These are phyloP conservation scores for Maudiozyma saulgeensis DNA, from an alignment of 805 yeast species.

Conservation along the genomic window DNA sequence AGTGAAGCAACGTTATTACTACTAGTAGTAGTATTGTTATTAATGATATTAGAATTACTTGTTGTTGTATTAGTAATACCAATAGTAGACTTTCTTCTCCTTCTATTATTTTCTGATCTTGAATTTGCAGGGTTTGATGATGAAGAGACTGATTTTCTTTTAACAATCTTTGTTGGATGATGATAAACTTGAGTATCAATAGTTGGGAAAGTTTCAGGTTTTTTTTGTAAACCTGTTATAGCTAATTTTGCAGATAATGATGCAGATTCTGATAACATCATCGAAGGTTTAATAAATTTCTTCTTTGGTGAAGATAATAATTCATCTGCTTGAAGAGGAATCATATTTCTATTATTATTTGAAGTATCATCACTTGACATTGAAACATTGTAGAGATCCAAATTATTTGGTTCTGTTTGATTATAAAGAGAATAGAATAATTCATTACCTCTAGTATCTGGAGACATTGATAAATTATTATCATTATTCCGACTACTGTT, in stretches of 20 bases:
- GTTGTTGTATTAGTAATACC: constrained; percentile 2
- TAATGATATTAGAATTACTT: no score
- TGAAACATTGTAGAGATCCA: neutral
- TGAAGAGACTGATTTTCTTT: constrained; percentile 8
- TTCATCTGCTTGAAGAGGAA: neutral
- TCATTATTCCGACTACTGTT: neutral
- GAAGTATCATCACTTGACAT: neutral
- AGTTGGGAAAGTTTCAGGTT: constrained; percentile 9
- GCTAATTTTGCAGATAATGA: constrained; percentile 22
- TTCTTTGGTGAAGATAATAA: constrained; percentile 1
- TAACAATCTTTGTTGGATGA: constrained; percentile 6
- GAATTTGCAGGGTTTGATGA: neutral
- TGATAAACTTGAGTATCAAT: constrained; percentile 7
- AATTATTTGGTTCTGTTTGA: neutral
- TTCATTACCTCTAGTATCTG: neutral
- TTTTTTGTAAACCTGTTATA: constrained; percentile 15
- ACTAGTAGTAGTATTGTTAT: no score
- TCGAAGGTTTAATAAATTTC: constrained; percentile 23
- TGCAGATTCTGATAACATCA: constrained; percentile 22
- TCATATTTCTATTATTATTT: neutral
- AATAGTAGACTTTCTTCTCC: constrained; percentile 8
- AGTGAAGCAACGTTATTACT: neutral
- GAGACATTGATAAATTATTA: neutral
- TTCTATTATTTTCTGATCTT: neutral
- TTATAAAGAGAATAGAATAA: neutral